Conservation (phyloP, 2,329 filamentous ascomycete species). For the Clarireedia monteithiana region DNA sequence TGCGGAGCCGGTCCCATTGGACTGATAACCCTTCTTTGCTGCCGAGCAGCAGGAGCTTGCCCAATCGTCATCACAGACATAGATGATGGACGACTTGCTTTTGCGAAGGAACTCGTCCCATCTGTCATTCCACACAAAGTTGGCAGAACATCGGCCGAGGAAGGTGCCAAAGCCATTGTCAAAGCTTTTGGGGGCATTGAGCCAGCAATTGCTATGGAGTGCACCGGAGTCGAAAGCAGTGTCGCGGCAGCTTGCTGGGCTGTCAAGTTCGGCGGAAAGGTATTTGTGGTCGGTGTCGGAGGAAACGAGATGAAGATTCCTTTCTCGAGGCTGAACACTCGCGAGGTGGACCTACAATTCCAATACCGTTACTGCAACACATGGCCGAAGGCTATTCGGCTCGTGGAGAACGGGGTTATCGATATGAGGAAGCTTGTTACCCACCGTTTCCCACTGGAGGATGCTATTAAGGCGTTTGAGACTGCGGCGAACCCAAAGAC, state of each 20-base stretch:
- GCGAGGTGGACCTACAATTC: constrained; percentile 91
- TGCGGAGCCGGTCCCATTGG: constrained; percentile 94
- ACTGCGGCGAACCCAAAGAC: constrained; percentile 82
- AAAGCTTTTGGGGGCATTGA: constrained; percentile 68
- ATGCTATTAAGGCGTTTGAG: constrained; percentile 83
- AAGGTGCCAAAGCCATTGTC: constrained; percentile 62
- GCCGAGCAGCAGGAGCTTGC: constrained; percentile 76
- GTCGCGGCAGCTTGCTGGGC: constrained; percentile 82
- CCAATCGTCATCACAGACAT: constrained; percentile 94
- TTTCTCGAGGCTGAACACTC: constrained; percentile 86
- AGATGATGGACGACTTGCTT: constrained; percentile 73
- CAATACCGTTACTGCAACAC: constrained; percentile 96
- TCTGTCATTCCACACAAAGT: constrained; percentile 76
- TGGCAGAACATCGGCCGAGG: constrained; percentile 57
- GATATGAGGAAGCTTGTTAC: constrained; percentile 78
- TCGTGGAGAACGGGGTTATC: constrained; percentile 78
- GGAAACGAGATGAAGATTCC: constrained; percentile 93
- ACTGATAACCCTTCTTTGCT: constrained; percentile 78
- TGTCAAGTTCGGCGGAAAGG: constrained; percentile 90
- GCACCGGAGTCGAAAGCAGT: constrained; percentile 88
- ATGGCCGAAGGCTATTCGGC: constrained; percentile 86
- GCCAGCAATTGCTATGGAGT: constrained; percentile 78
- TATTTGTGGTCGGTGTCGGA: constrained; percentile 93
- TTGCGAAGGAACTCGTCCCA: constrained; percentile 78
- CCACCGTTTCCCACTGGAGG: constrained; percentile 77